Base-by-base conservation (phyloP, 257 asterid genomes). In the Thymus mandschuricus region DNA sequence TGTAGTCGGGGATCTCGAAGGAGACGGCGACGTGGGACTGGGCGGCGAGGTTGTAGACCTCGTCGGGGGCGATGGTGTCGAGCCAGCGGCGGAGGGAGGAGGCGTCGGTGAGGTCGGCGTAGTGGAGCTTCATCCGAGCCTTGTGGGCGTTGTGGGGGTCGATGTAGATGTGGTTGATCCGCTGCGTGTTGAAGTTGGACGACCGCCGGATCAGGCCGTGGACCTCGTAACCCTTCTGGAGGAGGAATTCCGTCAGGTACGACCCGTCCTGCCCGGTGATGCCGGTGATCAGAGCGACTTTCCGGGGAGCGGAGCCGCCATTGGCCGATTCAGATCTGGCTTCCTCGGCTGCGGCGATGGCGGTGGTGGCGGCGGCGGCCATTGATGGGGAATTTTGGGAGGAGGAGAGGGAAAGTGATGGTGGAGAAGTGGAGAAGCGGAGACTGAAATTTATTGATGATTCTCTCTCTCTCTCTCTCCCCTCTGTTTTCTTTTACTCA, bases 51-150 rank as follows among this genome's bases (percentile, higher is more conserved):
- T 95, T 92, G 83, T 95, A 95, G 61, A 95, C 94, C 88, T 95
- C 99, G 66, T 92, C 96, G 44, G 99, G 99, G 58, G 68, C 88
- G 61, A 95, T 89, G 31, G 73, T 83, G 69, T 95, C 99, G 68
- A 95, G 86, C 99, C 99, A 95, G n/a, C 99, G 96, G 75, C 98
- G 97, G 76, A 95, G 96, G 68, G 98, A 95, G 74, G 96, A 92
- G 76, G 98, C 99, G 85, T 91, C 98, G 74, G 88, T 69, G 80
- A 95, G 95, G 83, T 95, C 99, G 48, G 97, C 97, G 58, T 92
- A 95, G 78, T 95, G 99, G 81, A 95, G 98, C 87, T 95, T 92
- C 97, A 95, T 95, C 2, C 45, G 79, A 33, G 98, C 99, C 71
- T 88, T 92, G 66, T 73, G 73, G 72, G 95, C 82, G 78, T 92